Evolutionary conservation across 768 basidiomycete species (phyloP), one percentile per base, ranked within the genome.

Genomic region (Boletus sp.): DNA sequence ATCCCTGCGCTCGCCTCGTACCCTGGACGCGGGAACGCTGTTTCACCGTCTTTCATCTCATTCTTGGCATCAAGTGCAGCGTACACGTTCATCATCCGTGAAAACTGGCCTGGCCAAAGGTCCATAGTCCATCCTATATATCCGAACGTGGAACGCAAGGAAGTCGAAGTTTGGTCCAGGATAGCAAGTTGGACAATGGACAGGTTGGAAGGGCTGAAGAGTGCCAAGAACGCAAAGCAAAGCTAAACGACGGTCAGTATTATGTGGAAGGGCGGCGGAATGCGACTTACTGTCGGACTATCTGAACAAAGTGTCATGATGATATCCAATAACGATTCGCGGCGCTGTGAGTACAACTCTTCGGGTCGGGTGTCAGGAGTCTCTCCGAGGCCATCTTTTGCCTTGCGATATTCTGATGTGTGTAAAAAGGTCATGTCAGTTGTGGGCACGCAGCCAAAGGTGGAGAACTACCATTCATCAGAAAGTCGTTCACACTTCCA

Each of bases 131-230:
- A 52, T 1, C 48, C 53, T 9, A 70, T 51, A 15, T 33, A 30
- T n/a, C 32, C 17, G 30, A 72, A 62, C 1, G 71, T 64, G 37
- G 43, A 47, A 6, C 63, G 60, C 38, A 72, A 50, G 9, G 59
- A 63, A 9, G 50, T 10, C 1, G 70, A 58, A 2, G 64, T 61
- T 50, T 70, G 64, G 40, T 66, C 58, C 0, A 72, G 58, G 17
- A 70, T 51, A 19, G 71, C 72, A 7, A 72, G 61, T 41, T 71
- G 66, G 17, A 64, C 52, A 37, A 72, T 53, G 17, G 71, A 68
- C 15, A 70, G 35, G 13, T 52, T 62, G 5, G 62, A 59, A 11
- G 72, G 72, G 29, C 21, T 34, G 14, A 64, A 40, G 30, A 72
- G 50, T 11, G 69, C 66, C 32, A 62, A 50, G 19, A 64, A 51